These are phyloP conservation scores for Dalbergia cultrata DNA, from an alignment of 306 rosid species.

Conservation along the genomic window DNA sequence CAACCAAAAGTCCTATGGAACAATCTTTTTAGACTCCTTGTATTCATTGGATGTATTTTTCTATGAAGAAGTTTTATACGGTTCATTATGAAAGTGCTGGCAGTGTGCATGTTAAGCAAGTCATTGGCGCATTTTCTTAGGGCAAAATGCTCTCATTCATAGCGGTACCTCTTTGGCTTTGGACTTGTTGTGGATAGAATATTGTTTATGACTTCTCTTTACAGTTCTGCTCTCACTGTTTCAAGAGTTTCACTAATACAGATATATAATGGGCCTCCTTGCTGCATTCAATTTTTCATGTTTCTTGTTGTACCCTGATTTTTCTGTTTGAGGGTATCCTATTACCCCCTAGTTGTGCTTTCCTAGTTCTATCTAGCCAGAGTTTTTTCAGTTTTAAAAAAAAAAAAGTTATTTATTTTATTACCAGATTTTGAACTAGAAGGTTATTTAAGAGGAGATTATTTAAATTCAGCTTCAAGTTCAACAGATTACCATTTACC, in stretches of 20 bases:
- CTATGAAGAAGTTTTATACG: constrained; percentile 1
- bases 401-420: constrained; percentile 4
- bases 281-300: not conserved
- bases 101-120: not conserved
- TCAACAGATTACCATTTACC: constrained; percentile 33
- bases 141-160: constrained; percentile 15
- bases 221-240: not conserved
- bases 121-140: constrained; percentile 1
- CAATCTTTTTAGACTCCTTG: not conserved
- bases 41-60: constrained; percentile 10
- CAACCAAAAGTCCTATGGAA: constrained; percentile 19
- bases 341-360: constrained; percentile 1
- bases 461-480: constrained; percentile 6
- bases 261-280: constrained; percentile 31
- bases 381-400: not conserved
- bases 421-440: constrained; percentile 32
- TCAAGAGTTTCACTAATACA: constrained; percentile 7
- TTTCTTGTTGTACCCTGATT: not conserved
- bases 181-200: constrained; percentile 29
- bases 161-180: constrained; percentile 4
- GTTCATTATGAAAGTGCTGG: constrained; percentile 13
- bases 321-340: constrained; percentile 30
- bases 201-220: constrained; percentile 13
- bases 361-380: constrained; percentile 4
- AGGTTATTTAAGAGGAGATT: constrained; percentile 17